phyloP scores from a whole-genome alignment of 495 filamentous ascomycete species.

The Letharia lupina region DNA sequence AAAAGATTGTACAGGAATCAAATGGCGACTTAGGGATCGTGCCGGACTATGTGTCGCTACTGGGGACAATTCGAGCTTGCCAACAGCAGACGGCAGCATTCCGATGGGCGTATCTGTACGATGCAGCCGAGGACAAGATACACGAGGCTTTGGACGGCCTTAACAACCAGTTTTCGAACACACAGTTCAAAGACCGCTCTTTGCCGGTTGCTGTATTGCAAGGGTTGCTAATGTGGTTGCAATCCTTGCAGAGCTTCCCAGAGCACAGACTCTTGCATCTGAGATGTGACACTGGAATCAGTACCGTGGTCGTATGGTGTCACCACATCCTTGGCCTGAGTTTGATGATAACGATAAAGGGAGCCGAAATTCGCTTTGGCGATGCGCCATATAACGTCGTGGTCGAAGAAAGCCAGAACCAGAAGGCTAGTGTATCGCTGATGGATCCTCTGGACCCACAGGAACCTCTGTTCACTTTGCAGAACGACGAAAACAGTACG shows the following conservation, averaged over 20 bases:
- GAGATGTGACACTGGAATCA: slow-evolving; percentile 16
- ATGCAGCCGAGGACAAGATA: slow-evolving; percentile 17
- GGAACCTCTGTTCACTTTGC: slow-evolving; percentile 22
- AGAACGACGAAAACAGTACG: background rate
- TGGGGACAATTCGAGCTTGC: slow-evolving; percentile 17
- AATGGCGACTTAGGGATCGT: background rate
- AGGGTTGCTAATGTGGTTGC: slow-evolving; percentile 17
- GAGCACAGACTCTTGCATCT: slow-evolving; percentile 19
- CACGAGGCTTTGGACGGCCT: background rate
- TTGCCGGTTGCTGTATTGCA: slow-evolving; percentile 19
- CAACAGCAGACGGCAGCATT: slow-evolving; percentile 18
- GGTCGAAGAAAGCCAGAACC: background rate
- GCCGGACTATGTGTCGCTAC: slow-evolving; percentile 14
- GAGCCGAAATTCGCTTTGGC: slow-evolving; percentile 14
- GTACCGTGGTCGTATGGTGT: slow-evolving; percentile 22
- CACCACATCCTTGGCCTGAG: slow-evolving; percentile 21
- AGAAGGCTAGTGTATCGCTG: slow-evolving; percentile 8
- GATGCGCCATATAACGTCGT: slow-evolving; percentile 6
- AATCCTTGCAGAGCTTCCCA: slow-evolving; percentile 18
- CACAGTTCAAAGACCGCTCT: background rate
- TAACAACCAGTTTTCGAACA: background rate
- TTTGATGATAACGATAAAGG: slow-evolving; percentile 1
- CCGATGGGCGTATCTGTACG: slow-evolving; percentile 13
- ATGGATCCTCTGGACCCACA: slow-evolving; percentile 15
- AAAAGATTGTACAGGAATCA: slow-evolving; percentile 14